These are phyloP conservation scores for Berberis vulgaris DNA, from an alignment of 164 flowering plant genomes.

Conservation along the genomic window DNA sequence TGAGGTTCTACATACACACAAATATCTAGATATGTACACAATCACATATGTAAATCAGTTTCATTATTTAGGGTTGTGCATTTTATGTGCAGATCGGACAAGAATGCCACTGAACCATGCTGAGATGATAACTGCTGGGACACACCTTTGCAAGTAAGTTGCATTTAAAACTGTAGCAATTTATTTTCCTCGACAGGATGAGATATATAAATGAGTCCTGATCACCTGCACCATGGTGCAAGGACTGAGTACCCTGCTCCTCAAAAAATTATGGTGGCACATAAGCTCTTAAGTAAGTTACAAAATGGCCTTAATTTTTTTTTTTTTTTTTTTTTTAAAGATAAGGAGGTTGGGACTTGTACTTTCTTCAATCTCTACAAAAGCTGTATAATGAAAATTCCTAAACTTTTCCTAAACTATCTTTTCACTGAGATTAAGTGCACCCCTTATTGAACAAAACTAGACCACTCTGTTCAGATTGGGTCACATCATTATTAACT, in stretches of 20 bases:
- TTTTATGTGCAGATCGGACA: constrained; percentile 42
- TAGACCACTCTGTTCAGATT: too few species aligned
- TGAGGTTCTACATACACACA: background rate
- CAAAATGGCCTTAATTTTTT: background rate
- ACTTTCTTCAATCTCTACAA: too few species aligned
- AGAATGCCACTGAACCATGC: constrained; percentile 64
- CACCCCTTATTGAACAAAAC: too few species aligned
- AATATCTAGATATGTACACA: background rate
- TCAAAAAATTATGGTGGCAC: background rate
- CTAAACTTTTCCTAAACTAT: too few species aligned
- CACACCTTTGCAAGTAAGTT: constrained; percentile 70
- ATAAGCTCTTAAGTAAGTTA: background rate
- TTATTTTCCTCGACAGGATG: background rate
- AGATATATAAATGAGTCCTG: background rate
- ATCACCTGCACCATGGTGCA: background rate
- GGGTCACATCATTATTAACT: too few species aligned
- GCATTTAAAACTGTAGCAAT: background rate
- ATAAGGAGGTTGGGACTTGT: background rate
- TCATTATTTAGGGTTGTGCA: background rate
- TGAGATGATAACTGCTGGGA: constrained; percentile 53
- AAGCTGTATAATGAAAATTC: too few species aligned
- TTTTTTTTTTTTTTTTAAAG: background rate
- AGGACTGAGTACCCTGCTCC: background rate
- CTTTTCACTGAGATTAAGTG: too few species aligned
- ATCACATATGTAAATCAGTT: too few species aligned